Base-by-base conservation (phyloP, 139 green algal genomes). In the Pleodorina starrii region DNA sequence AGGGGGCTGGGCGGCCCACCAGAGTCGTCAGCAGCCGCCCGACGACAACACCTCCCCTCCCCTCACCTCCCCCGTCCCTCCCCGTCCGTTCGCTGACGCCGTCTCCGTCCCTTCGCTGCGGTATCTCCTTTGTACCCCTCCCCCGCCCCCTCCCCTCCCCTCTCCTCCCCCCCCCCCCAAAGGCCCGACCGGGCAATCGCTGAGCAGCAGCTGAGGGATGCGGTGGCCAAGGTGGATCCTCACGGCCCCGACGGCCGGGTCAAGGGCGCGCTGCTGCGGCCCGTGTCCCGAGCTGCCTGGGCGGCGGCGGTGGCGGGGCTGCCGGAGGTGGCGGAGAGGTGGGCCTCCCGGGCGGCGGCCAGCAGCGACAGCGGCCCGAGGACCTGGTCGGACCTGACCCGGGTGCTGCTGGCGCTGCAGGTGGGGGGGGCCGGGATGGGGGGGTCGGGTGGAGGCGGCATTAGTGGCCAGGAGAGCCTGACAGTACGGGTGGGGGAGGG, bases 271-370 rank as follows among this genome's bases (percentile, higher is more conserved):
- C 90, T 92, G n/a, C 79, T 95, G 77, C 50, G 71, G 0, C 91
- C 93, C 32, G 93, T 95, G 21, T 92, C 88, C 0, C 81, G 90
- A 17, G 87, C 94, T 2, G 94, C 88, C 4, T 96, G 94, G 94
- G 92, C 90, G 0, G 93, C 93, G 16, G 88, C 90, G 50, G 44
- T 59, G 32, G 27, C 75, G 40, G 88, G 84, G 23, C 43, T 93
- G 59, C 82, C 79, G 12, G 72, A 73, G 35, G 83, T 94, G 77
- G 93, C 92, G 25, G 91, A 94, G 54, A 66, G 85, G 1, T 92
- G 89, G 91, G 89, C 91, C 63, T 86, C 79, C 63, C 72, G 91
- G 4, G 91, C 91, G 2, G 91, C 91, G 9, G 83, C 82, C 68
- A 78, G 50, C 43, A 51, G 79, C 44, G 92, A 94, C 60, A 59